phyloP scores from a whole-genome alignment of 352 stramenopile genomes.

The Pythium guiyangense region DNA sequence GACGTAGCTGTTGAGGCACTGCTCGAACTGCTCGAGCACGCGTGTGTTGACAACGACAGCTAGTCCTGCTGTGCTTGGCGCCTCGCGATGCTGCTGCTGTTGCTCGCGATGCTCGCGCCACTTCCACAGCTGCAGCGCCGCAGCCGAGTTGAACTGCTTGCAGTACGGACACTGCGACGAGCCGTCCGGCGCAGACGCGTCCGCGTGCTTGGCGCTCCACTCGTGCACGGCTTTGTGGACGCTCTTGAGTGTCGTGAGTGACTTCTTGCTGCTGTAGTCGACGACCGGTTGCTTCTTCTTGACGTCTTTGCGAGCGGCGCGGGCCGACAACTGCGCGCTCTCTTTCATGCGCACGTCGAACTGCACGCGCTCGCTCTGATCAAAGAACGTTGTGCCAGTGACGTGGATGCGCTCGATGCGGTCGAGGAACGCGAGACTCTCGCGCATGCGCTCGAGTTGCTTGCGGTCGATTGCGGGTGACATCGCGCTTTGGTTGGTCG shows the following conservation, averaged over 20 bases:
- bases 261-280: not conserved
- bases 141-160: slow-evolving; percentile 5
- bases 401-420: not conserved
- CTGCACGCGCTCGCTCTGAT: not conserved
- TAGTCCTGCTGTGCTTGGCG: not conserved
- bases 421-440: not conserved
- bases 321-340: not conserved
- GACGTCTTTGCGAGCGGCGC: not conserved
- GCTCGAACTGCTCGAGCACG: not conserved
- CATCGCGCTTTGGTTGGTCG: too few species aligned
- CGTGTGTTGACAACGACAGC: not conserved
- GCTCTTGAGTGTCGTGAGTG: slow-evolving; percentile 2
- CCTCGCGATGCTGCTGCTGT: too few species aligned
- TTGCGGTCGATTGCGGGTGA: not conserved
- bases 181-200: not conserved
- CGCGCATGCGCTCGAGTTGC: not conserved
- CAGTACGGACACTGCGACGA: not conserved
- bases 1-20: slow-evolving; percentile 3
- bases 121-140: slow-evolving; percentile 1
- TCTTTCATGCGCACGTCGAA: not conserved
- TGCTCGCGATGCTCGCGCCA: not conserved
- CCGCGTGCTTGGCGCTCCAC: not conserved
- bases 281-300: slow-evolving; percentile 2
- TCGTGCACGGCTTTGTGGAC: not conserved
- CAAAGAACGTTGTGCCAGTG: not conserved